Base-by-base conservation (phyloP, 2,329 filamentous ascomycete species). In the Shiraia bambusicola region DNA sequence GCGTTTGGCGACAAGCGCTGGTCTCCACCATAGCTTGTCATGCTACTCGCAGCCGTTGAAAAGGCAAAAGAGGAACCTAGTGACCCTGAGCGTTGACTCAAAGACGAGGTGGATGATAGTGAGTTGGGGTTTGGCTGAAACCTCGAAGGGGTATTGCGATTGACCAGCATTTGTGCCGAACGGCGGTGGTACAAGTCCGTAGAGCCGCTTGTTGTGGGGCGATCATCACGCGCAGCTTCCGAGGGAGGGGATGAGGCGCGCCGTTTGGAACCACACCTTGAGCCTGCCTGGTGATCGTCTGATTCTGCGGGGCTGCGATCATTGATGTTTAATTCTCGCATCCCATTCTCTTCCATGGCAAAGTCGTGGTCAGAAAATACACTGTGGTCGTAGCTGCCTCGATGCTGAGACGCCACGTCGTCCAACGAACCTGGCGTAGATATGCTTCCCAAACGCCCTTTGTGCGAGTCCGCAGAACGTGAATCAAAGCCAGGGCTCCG, bases 221-320 rank as follows among this genome's bases (percentile, higher is more conserved):
- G 68, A 49, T 76, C 72, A 35, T 75, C 73, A 34, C 72, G 69
- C 33, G 65, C 57, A 36, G 73, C 73, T 55, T 83, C 81, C 42
- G 76, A 73, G 28, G 81, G 82, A 14, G 82, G 80, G 39, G 80
- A 83, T 11, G 80, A 82, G 46, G 83, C 83, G 43, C 82, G 76
- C 59, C 83, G 74, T 65, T 86, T 86, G 54, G 79, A 77, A 34
- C 81, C 80, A 40, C 76, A 73, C 55, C 73, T 76, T 16, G 72
- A 69, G 37, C 59, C 64, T 32, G 59, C 49, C 28, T 68, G 65
- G 33, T 72, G 72, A 28, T 75, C 73, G 13, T 74, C 70, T 24
- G 65, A 71, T 19, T 66, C 67, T 31, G 70, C 65, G 37, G 68
- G 73, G 56, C 71, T 75, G 47, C 76, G 71, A 42, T 81, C 78